Conservation (phyloP, 495 filamentous ascomycete species). For the Lophium mytilinum region DNA sequence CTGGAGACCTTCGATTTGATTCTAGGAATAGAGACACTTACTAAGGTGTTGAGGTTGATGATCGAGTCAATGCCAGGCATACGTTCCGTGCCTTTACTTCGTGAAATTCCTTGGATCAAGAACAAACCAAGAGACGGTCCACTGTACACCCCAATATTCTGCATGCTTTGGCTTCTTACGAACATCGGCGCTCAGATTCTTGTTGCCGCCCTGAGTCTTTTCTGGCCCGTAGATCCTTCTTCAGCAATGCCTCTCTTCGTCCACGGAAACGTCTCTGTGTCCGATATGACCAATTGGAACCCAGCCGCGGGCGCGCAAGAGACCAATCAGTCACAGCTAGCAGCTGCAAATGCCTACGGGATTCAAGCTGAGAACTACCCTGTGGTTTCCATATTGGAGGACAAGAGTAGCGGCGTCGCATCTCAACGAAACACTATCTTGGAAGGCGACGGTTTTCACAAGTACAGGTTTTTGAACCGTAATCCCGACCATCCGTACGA, state of each 20-base stretch:
- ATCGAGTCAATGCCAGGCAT: conserved; percentile 14
- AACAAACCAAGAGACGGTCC: conserved; percentile 16
- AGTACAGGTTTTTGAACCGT: conserved; percentile 20
- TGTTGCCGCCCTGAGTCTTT: conserved; percentile 18
- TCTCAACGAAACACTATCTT: conserved; percentile 7
- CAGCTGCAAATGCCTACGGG: conserved; percentile 9
- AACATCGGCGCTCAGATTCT: conserved; percentile 23
- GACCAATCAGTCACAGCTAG: conserved; percentile 1
- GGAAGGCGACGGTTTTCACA: conserved; percentile 12
- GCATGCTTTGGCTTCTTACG: conserved; percentile 16
- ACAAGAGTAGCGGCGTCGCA: not conserved
- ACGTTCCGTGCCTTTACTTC: not conserved
- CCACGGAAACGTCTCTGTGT: conserved; percentile 12
- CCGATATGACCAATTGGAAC: conserved; percentile 15
- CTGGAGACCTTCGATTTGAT: conserved; percentile 21
- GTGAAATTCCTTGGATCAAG: conserved; percentile 17
- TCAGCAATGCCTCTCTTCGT: conserved; percentile 11
- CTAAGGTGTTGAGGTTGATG: conserved; percentile 19
- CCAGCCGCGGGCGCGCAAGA: not conserved
- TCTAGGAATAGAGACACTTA: conserved; percentile 17
- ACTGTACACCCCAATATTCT: conserved; percentile 12
- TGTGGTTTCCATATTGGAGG: not conserved
- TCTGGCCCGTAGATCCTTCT: conserved; percentile 23
- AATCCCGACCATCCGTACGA: conserved; percentile 13
- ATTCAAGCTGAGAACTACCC: conserved; percentile 8